These are phyloP conservation scores for Athelia psychrophila DNA, from an alignment of 1,284 basidiomycete genomes.

Conservation along the genomic window DNA sequence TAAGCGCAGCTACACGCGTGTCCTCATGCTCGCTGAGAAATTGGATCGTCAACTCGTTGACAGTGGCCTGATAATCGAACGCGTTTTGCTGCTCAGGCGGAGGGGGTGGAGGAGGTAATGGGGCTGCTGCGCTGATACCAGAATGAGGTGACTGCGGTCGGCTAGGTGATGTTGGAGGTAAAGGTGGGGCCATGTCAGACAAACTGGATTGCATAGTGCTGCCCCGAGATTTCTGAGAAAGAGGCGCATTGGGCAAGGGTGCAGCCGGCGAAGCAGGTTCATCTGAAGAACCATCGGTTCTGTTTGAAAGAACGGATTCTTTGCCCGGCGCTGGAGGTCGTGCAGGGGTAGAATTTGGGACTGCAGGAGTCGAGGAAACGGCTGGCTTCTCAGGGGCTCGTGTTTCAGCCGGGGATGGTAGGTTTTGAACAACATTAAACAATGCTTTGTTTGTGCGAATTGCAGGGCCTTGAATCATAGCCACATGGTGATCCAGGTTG, in stretches of 20 bases:
- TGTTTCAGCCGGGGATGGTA: constrained; percentile 69
- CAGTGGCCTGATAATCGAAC: constrained; percentile 92
- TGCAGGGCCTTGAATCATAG: constrained; percentile 88
- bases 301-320: constrained; percentile 23
- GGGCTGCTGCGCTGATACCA: constrained; percentile 24
- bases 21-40: constrained; percentile 97
- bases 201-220: constrained; percentile 9
- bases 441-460: constrained; percentile 86
- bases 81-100: constrained; percentile 64
- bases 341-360: constrained; percentile 34
- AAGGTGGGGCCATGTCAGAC: constrained; percentile 13
- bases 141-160: constrained; percentile 58
- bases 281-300: constrained; percentile 40
- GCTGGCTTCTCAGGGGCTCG: constrained; percentile 24
- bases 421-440: constrained; percentile 79
- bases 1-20: constrained; percentile 91
- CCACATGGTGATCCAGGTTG: constrained; percentile 89
- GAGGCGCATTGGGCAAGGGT: constrained; percentile 14
- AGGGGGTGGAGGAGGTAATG: constrained; percentile 17
- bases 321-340: constrained; percentile 44
- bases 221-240: constrained; percentile 26
- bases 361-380: constrained; percentile 50
- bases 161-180: constrained; percentile 27
- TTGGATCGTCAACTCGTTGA: constrained; percentile 90
- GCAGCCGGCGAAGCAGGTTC: constrained; percentile 30